Evolutionary conservation across 306 rosid species (phyloP).

Genomic region (Amphicarpaea edgeworthii): DNA sequence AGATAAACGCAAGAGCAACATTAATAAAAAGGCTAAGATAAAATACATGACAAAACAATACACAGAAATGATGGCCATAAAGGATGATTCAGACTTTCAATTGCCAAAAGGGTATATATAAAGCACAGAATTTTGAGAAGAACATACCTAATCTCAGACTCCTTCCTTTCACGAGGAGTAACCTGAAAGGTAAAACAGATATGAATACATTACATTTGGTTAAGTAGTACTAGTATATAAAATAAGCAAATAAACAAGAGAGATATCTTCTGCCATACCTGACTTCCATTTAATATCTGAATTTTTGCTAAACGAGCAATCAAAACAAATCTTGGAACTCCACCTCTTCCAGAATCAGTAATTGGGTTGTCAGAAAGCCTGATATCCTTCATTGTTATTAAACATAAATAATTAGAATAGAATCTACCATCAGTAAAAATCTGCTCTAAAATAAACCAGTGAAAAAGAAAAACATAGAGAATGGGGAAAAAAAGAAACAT

Average conservation of each 20-base stretch:
- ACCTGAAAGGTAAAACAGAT: conserved; percentile 60
- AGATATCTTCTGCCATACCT: conserved; percentile 61
- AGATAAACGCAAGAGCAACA: conserved; percentile 22
- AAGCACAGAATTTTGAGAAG: conserved; percentile 27
- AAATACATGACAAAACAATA: conserved; percentile 4
- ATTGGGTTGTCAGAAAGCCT: conserved; percentile 91
- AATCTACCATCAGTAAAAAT: conserved; percentile 24
- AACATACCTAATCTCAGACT: conserved; percentile 89
- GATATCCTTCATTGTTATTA: conserved; percentile 63
- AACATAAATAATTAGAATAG: conserved; percentile 50
- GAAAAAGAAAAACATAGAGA: background rate
- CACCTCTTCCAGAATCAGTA: conserved; percentile 76
- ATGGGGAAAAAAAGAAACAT: conserved; percentile 5
- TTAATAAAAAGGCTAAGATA: conserved; percentile 21
- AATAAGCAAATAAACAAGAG: conserved; percentile 34
- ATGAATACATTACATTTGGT: conserved; percentile 25
- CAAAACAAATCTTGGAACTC: conserved; percentile 81
- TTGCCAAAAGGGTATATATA: conserved; percentile 1
- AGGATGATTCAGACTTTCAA: background rate
- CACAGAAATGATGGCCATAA: conserved; percentile 12
- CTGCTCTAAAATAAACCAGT: conserved; percentile 18
- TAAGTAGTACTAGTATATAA: conserved; percentile 4
- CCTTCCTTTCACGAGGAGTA: conserved; percentile 87
- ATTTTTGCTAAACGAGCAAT: conserved; percentile 81
- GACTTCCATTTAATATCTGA: conserved; percentile 84